These are phyloP conservation scores for Marasmius tenuissimus DNA, from an alignment of 1,284 basidiomycete genomes.

Conservation along the genomic window DNA sequence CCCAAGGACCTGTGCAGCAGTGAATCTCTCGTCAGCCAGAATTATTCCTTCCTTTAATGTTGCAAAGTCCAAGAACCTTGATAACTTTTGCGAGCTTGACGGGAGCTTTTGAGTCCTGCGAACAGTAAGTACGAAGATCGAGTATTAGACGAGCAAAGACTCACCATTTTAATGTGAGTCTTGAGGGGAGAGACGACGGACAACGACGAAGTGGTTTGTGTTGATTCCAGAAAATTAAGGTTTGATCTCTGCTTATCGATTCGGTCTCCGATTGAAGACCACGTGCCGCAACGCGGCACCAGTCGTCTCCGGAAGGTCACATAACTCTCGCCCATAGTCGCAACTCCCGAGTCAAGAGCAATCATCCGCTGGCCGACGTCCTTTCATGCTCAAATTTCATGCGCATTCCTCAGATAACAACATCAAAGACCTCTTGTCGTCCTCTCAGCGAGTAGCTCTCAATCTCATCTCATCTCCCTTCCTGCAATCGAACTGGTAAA, in stretches of 20 bases:
- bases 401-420: background rate
- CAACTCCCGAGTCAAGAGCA: background rate
- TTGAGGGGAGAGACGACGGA: slow-evolving; percentile 18
- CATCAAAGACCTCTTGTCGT: background rate
- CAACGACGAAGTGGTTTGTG: background rate
- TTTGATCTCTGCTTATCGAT: background rate
- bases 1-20: slow-evolving; percentile 79
- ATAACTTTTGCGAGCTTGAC: slow-evolving; percentile 96
- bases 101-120: slow-evolving; percentile 67
- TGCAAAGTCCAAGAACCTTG: slow-evolving; percentile 59
- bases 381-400: background rate
- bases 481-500: background rate
- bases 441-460: background rate
- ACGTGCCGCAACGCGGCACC: background rate
- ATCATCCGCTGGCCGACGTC: background rate
- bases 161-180: slow-evolving; percentile 32
- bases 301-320: background rate
- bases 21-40: background rate
- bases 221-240: background rate
- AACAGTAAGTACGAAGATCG: background rate
- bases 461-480: background rate
- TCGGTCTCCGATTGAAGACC: background rate
- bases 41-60: background rate
- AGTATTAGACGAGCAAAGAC: slow-evolving; percentile 2
- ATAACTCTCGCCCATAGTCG: background rate